A percentile compares a stretch with the other conserved stretches of the same genome.
Evolutionary conservation across 345 rosid species (phyloP).

Genomic region (Lepidium didymum): DNA sequence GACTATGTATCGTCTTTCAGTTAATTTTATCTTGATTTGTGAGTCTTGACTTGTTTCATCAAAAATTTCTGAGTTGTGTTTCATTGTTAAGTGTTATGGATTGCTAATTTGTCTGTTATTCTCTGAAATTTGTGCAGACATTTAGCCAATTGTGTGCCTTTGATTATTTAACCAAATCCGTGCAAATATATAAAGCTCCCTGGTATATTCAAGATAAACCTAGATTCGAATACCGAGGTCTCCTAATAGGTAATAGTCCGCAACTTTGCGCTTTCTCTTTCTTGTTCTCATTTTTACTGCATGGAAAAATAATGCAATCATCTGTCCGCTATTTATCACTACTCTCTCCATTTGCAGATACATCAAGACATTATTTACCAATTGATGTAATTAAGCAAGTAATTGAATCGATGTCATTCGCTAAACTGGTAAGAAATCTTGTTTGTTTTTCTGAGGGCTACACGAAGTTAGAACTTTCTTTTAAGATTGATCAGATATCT

Average conservation of each 20-base stretch:
- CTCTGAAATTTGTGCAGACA: slow-evolving; percentile 46
- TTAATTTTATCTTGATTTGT: neutral
- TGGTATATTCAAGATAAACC: slow-evolving; percentile 88
- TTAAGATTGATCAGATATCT: neutral
- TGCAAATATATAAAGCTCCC: slow-evolving; percentile 65
- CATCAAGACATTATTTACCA: slow-evolving; percentile 85
- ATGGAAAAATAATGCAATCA: neutral
- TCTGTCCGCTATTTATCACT: neutral
- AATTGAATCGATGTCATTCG: slow-evolving; percentile 89
- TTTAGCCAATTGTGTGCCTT: slow-evolving; percentile 87
- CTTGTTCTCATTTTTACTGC: neutral
- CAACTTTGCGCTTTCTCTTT: neutral
- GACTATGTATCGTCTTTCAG: too few relatives aligned
- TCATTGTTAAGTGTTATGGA: neutral
- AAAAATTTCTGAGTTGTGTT: neutral
- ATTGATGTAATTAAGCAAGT: slow-evolving; percentile 69
- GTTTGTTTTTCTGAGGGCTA: slow-evolving; percentile 7
- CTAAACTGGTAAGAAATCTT: slow-evolving; percentile 70
- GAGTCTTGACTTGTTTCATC: neutral
- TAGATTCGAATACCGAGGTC: slow-evolving; percentile 82
- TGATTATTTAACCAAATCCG: slow-evolving; percentile 63
- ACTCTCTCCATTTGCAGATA: slow-evolving; percentile 51
- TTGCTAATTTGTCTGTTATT: neutral
- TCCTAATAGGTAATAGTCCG: slow-evolving; percentile 51
- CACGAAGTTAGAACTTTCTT: neutral